Evolutionary conservation across 116 monocot genomes (phyloP).

Genomic region (Cymodocea nodosa): DNA sequence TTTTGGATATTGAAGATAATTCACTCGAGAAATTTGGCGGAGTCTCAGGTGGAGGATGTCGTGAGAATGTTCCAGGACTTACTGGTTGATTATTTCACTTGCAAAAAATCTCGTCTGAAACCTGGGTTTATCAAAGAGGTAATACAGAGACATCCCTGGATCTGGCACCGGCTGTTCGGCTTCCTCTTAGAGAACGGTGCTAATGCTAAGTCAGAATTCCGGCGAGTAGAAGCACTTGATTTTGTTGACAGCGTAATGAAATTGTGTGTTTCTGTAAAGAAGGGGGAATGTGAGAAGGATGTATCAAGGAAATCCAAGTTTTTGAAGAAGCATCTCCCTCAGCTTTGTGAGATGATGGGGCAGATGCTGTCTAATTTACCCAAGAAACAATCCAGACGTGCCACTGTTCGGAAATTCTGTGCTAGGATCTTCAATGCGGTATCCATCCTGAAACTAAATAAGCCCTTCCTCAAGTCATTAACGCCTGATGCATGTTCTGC

Average conservation of each 20-base stretch:
- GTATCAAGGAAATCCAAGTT: conserved; percentile 30
- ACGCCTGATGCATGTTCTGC: conserved; percentile 44
- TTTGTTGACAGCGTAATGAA: conserved; percentile 52
- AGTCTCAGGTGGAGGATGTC: conserved; percentile 35
- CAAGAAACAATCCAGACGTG: conserved; percentile 52
- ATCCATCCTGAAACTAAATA: conserved; percentile 34
- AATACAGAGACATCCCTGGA: conserved; percentile 53
- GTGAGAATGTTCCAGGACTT: conserved; percentile 24
- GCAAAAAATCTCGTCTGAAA: conserved; percentile 61
- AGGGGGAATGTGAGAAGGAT: conserved; percentile 24
- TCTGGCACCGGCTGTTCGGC: conserved; percentile 41
- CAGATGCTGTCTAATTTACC: conserved; percentile 42
- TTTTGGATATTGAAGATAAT: conserved; percentile 85
- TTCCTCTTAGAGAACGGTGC: conserved; percentile 58
- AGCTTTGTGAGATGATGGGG: conserved; percentile 41
- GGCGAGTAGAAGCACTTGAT: conserved; percentile 56
- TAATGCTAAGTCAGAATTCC: conserved; percentile 56
- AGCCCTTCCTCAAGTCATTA: conserved; percentile 45
- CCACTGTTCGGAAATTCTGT: conserved; percentile 54
- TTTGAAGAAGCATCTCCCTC: conserved; percentile 39
- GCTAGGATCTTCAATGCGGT: conserved; percentile 30
- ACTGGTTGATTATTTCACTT: conserved; percentile 53
- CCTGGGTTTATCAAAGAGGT: conserved; percentile 72
- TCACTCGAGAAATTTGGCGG: conserved; percentile 31
- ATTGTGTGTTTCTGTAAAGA: conserved; percentile 16